Percentiles rank a stretch among this genome's conserved stretches.
Evolutionary conservation across 768 basidiomycete genomes (phyloP).

Genomic region (Suillus subaureus): DNA sequence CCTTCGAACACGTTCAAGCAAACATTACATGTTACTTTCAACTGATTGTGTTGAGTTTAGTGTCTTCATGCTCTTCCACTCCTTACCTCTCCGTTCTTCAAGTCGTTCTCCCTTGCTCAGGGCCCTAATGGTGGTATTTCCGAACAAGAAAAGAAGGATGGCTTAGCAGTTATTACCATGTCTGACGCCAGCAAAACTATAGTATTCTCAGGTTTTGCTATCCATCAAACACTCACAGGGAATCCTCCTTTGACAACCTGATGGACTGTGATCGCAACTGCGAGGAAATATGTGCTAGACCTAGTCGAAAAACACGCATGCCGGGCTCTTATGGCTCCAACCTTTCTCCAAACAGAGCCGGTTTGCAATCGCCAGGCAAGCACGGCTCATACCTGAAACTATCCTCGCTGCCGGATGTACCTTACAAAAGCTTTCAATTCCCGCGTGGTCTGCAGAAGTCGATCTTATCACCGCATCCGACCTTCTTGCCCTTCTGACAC

Average conservation of each 20-base stretch:
- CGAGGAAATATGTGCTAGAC: slow-evolving; percentile 20
- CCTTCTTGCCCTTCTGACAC: slow-evolving; percentile 27
- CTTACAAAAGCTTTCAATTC: slow-evolving; percentile 25
- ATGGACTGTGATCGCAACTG: slow-evolving; percentile 19
- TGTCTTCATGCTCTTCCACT: slow-evolving; percentile 34
- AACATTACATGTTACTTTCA: slow-evolving; percentile 29
- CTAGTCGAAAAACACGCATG: slow-evolving; percentile 20
- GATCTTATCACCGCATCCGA: slow-evolving; percentile 25
- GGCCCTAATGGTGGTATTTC: slow-evolving; percentile 10
- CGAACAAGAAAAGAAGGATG: slow-evolving; percentile 18
- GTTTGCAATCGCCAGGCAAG: slow-evolving; percentile 33
- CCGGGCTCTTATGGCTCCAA: slow-evolving; percentile 22
- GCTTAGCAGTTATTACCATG: slow-evolving; percentile 23
- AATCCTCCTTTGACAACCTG: slow-evolving; percentile 20
- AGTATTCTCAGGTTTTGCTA: slow-evolving; percentile 32
- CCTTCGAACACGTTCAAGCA: slow-evolving; percentile 25
- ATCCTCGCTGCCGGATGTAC: slow-evolving; percentile 32
- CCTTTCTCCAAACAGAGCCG: slow-evolving; percentile 21
- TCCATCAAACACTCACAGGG: slow-evolving; percentile 21
- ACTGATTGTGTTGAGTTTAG: slow-evolving; percentile 33
- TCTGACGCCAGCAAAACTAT: slow-evolving; percentile 25
- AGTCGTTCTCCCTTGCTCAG: slow-evolving; percentile 32
- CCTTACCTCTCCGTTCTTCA: slow-evolving; percentile 37
- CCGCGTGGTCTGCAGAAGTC: slow-evolving; percentile 28
- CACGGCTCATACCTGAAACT: slow-evolving; percentile 23